phyloP scores from a whole-genome alignment of 2,329 filamentous ascomycete species.

The Xylaria digitata region DNA sequence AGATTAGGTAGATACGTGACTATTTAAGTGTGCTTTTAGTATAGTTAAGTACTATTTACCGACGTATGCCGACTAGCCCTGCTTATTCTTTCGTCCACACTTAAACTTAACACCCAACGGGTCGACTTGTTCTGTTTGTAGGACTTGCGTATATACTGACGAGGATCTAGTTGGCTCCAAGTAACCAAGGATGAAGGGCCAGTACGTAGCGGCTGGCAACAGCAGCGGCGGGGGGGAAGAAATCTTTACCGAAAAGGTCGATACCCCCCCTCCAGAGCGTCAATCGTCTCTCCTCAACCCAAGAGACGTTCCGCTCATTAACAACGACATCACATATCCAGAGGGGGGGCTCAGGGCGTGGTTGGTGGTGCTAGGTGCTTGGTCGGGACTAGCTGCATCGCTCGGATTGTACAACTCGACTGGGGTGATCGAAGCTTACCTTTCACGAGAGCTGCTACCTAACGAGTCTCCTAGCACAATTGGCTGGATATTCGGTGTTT shows the following conservation, averaged over 20 bases:
- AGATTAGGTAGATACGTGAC: neutral
- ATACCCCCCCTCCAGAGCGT: neutral
- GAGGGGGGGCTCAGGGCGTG: constrained; percentile 24
- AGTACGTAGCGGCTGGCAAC: no score
- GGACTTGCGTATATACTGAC: neutral
- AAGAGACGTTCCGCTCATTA: constrained; percentile 1
- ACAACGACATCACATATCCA: constrained; percentile 21
- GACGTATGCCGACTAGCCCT: neutral
- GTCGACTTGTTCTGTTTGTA: neutral
- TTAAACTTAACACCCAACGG: neutral
- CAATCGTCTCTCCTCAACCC: constrained; percentile 1
- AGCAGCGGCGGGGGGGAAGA: neutral
- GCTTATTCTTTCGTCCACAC: neutral
- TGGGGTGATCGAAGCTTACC: constrained; percentile 25
- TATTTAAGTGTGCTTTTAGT: neutral
- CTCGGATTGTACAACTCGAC: constrained; percentile 31
- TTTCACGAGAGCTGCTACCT: constrained; percentile 20
- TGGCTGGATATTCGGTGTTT: constrained; percentile 29
- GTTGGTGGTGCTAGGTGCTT: constrained; percentile 28
- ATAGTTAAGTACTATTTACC: constrained; percentile 3
- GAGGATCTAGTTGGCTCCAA: neutral
- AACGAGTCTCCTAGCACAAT: constrained; percentile 25
- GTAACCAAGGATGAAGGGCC: neutral
- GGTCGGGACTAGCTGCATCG: constrained; percentile 29
- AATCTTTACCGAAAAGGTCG: constrained; percentile 2